Evolutionary conservation across 140 eudicot species (phyloP).

Genomic region (Senecio squalidus): DNA sequence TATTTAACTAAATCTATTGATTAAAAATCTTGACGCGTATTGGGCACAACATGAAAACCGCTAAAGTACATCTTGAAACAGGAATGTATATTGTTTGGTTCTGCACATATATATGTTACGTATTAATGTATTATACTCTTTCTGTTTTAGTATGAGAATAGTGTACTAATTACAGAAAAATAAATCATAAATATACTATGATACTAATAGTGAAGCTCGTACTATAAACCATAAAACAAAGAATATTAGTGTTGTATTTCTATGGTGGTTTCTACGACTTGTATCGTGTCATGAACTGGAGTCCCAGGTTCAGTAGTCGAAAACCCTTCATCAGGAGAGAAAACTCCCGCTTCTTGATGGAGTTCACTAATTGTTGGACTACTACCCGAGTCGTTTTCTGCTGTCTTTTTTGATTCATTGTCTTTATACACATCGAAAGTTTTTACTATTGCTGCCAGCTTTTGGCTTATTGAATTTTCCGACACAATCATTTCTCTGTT

Average conservation of each 20-base stretch:
- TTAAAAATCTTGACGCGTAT: no score
- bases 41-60: no score
- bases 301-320: constrained; percentile 37
- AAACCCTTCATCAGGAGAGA: constrained; percentile 33
- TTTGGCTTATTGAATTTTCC: constrained; percentile 20
- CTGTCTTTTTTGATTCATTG: constrained; percentile 18
- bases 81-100: no score
- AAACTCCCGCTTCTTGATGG: constrained; percentile 22
- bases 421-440: constrained; percentile 25
- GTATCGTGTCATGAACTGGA: constrained; percentile 20
- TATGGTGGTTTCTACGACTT: not conserved
- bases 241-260: not conserved
- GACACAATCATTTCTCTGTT: constrained; percentile 26
- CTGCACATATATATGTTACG: no score
- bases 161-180: no score
- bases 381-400: not conserved
- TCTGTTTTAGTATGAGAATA: no score
- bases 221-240: not conserved
- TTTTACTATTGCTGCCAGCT: constrained; percentile 23
- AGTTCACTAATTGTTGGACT: constrained; percentile 8
- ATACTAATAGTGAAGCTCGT: not conserved
- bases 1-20: no score
- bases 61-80: no score
- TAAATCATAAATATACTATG: not conserved
- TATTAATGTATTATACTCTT: no score